Evolutionary conservation across 805 yeast genomes (phyloP), one percentile per base, ranked within the genome.

Genomic region (Nakazawaea holstii): DNA sequence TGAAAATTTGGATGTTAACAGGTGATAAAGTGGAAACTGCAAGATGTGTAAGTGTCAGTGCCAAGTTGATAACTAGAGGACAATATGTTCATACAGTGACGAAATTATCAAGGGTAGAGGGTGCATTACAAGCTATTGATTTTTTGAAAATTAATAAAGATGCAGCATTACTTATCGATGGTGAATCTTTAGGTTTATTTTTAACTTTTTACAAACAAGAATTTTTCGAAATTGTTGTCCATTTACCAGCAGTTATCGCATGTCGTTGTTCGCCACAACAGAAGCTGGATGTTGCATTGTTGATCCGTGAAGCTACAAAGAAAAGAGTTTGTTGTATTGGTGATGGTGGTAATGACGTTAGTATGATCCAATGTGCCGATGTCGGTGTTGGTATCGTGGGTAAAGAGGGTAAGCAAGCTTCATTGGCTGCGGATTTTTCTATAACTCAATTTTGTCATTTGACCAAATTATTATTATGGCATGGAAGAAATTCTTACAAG

Each of bases 1-100:
- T 95, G 48, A 91, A 91, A 58, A 94, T 94, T 44, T 94, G 99
- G 99, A 95, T 94, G 99, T 70, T 94, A 41, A 94, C 99, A 0
- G 99, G 99, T 55, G 99, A 94, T 64, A 94, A 94, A 63, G 98
- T 94, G 6, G 99, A 94, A 67, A 94, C 99, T 0, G 99, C 99
- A 1, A 80, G 90, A 51, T 94, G 99, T 74, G 97, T 94, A 35
- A 90, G 97, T 17, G 87, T 95, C n/a, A 87, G 96, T 63, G 94
- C 97, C 30, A 84, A 91, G 59, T 76, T 94, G 44, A 92, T 94
- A 28, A 76, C 95, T 1, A 78, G 98, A 54, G 99, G 99, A 3
- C 99, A 94, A 66, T 85, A 84, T 55, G 90, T 94, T 24, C 96
- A 91, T 60, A 82, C 90, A 1, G 76, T 94, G 31, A 86, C 96